These are phyloP conservation scores for Fusarium sublunatum DNA, from an alignment of 2,329 filamentous ascomycete species.

Conservation along the genomic window DNA sequence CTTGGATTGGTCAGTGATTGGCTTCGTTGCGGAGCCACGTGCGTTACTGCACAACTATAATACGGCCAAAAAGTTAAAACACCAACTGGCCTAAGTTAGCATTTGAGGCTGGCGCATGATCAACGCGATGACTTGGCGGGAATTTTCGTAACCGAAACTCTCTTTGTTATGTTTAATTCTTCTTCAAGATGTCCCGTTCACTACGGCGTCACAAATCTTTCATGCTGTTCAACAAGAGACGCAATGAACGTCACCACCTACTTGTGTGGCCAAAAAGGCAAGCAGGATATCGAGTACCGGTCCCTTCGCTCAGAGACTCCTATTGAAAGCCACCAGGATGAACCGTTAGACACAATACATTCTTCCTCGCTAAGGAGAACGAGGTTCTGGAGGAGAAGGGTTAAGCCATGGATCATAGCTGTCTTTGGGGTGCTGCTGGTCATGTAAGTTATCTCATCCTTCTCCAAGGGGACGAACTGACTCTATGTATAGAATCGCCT, in stretches of 20 bases:
- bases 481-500: slow-evolving; percentile 8
- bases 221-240: neutral
- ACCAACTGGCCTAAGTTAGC: neutral
- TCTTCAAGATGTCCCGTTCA: neutral
- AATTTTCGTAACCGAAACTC: slow-evolving; percentile 2
- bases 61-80: slow-evolving; percentile 29
- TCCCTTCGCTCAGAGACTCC: slow-evolving; percentile 11
- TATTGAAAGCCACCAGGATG: neutral
- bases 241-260: slow-evolving; percentile 19
- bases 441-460: slow-evolving; percentile 18
- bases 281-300: slow-evolving; percentile 28
- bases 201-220: neutral
- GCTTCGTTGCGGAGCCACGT: slow-evolving; percentile 38
- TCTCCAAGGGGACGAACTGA: slow-evolving; percentile 4
- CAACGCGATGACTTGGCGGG: slow-evolving; percentile 20
- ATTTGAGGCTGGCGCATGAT: slow-evolving; percentile 24
- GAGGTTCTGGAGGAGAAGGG: neutral
- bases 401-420: slow-evolving; percentile 7
- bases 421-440: slow-evolving; percentile 8
- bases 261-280: slow-evolving; percentile 25
- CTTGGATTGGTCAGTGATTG: slow-evolving; percentile 30
- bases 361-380: neutral
- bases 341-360: neutral
- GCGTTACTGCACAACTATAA: slow-evolving; percentile 31
- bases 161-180: slow-evolving; percentile 4